Evolutionary conservation across 768 basidiomycete genomes (phyloP).

Genomic region (Jaapia argillacea): DNA sequence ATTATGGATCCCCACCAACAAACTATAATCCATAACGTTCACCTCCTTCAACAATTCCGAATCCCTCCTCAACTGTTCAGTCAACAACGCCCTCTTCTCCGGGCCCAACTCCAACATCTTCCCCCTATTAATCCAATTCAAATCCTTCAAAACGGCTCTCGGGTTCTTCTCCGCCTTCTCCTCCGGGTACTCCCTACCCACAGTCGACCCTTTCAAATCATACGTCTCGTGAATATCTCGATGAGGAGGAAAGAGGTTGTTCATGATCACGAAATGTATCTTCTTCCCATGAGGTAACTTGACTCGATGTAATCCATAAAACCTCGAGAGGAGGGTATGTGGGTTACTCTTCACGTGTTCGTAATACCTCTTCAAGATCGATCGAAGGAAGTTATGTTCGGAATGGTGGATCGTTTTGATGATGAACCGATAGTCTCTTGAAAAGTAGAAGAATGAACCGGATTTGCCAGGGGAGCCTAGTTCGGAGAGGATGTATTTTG

Average conservation of each 20-base stretch:
- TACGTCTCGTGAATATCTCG: constrained; percentile 97
- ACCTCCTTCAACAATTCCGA: constrained; percentile 74
- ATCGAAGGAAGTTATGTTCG: constrained; percentile 89
- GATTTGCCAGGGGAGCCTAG: constrained; percentile 97
- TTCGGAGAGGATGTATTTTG: constrained; percentile 96
- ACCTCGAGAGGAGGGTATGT: constrained; percentile 86
- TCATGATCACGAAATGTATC: constrained; percentile 99
- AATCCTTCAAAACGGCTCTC: constrained; percentile 85
- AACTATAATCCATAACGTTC: constrained; percentile 93
- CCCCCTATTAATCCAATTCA: constrained; percentile 87
- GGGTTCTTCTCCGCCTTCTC: constrained; percentile 72
- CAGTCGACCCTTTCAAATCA: constrained; percentile 91
- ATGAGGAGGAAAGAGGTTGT: constrained; percentile 97
- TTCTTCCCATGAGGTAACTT: constrained; percentile 90
- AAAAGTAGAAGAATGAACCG: constrained; percentile 99
- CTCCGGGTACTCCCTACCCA: constrained; percentile 82
- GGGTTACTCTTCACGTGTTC: constrained; percentile 83
- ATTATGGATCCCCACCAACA: constrained; percentile 91
- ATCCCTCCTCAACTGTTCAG: constrained; percentile 86
- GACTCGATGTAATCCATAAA: constrained; percentile 96
- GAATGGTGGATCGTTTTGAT: constrained; percentile 97
- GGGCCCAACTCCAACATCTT: constrained; percentile 86
- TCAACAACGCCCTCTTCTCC: constrained; percentile 84
- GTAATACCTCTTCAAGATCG: constrained; percentile 77
- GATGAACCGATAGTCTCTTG: constrained; percentile 97